Evolutionary conservation across 2,329 filamentous ascomycete species (phyloP), one percentile per base, ranked within the genome.

Genomic region (Pseudonectria buxi): DNA sequence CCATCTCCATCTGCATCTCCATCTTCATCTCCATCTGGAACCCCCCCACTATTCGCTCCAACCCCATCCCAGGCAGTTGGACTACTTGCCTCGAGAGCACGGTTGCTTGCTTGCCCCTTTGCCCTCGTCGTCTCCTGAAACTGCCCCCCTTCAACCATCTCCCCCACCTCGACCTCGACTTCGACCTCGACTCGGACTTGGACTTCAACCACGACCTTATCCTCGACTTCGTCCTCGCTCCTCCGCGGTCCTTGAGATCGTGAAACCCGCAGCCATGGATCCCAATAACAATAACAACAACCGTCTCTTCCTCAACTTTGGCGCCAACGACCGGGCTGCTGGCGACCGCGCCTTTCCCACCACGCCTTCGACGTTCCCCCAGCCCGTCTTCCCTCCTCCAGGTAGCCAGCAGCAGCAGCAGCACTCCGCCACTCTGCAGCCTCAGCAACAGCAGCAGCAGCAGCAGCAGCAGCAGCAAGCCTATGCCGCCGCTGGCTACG

Each of bases 301-400:
- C 46, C 73, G 76, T 39, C 71, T 83, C 37, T 72, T 76, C 56
- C 72, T 85, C 56, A 83, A 83, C 62, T 76, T 81, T 50, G 72
- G 69, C 56, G 74, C 74, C 58, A 79, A 77, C 61, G 76, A 81
- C 51, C 77, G 78, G 53, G 73, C 78, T 42, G 63, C 76, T 37
- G 54, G 62, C 53, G 82, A 83, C 59, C 74, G 82, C 58, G 71
- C 78, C 48, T 88, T 86, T 71, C 85, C 83, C 50, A 88, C 90
- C 35, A 95, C 90, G 9, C 90, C 90, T 34, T 95, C 90, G 47
- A 95, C 89, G 40, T 96, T 96, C 57, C 90, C 90, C 10, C 90
- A 96, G 66, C 89, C 89, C 41, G 84, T 94, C 59, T 77, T 74
- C 48, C 67, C 70, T 39, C 36, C 50, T n/a, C n/a, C n/a, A n/a